Conservation (phyloP, 305 asterid genomes). For the Fraxinus nigra region DNA sequence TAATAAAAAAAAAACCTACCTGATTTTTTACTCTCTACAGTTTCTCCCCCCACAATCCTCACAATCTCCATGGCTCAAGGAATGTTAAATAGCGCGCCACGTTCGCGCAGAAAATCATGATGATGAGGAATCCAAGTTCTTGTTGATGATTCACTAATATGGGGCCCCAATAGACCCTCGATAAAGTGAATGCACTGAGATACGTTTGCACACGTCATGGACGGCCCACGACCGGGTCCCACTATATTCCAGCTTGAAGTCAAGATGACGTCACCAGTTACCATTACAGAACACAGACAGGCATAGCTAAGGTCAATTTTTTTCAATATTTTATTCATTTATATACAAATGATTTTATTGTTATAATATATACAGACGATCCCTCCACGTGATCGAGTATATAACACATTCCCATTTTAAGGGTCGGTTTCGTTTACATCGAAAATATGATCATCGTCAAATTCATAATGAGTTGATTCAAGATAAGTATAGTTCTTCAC, state of each 20-base stretch:
- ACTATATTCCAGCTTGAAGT: background rate
- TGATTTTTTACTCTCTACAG: background rate
- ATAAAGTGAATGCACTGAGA: background rate
- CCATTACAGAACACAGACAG: background rate
- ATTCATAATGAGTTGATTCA: background rate
- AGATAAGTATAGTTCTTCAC: background rate
- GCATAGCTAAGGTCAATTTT: too few relatives aligned
- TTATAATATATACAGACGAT: background rate
- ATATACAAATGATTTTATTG: too few relatives aligned
- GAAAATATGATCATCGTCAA: background rate
- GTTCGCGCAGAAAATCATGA: conserved; percentile 9
- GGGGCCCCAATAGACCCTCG: background rate
- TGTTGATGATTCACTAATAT: conserved; percentile 4
- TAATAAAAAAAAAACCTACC: background rate
- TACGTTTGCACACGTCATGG: background rate
- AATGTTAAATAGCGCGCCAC: conserved; percentile 15
- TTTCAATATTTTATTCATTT: too few relatives aligned
- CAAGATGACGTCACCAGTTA: conserved; percentile 26
- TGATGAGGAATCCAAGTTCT: conserved; percentile 13
- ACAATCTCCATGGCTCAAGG: conserved; percentile 32
- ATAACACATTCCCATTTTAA: background rate
- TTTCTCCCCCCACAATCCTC: background rate
- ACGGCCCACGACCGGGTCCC: background rate
- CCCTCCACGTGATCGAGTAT: conserved; percentile 20
- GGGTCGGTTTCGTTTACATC: background rate